A percentile compares a stretch with the other conserved stretches of the same genome.
These are phyloP conservation scores for Sordariomycetes sp. DNA, from an alignment of 2,329 filamentous ascomycete genomes.

Conservation along the genomic window DNA sequence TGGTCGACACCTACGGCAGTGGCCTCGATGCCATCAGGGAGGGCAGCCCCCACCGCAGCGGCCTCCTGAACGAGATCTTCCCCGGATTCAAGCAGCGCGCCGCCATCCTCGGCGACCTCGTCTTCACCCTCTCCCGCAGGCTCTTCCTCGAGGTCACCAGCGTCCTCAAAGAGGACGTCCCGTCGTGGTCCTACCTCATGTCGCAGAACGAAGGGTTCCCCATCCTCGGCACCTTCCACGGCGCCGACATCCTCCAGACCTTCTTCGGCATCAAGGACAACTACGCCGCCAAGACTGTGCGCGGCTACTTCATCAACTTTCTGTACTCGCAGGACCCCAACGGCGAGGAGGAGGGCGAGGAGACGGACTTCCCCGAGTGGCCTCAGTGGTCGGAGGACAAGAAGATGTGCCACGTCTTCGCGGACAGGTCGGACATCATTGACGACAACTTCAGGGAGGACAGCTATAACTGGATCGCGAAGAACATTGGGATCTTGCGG, in stretches of 20 bases:
- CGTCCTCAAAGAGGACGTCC: conserved; percentile 42
- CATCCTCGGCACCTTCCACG: conserved; percentile 68
- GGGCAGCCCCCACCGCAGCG: conserved; percentile 65
- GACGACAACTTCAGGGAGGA: conserved; percentile 25
- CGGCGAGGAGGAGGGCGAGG: conserved; percentile 27
- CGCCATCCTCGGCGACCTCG: conserved; percentile 64
- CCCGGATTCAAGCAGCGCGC: conserved; percentile 69
- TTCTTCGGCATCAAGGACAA: conserved; percentile 56
- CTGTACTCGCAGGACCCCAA: conserved; percentile 64
- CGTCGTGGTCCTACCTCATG: conserved; percentile 64
- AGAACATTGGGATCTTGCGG: conserved; percentile 7
- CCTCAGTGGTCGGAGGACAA: conserved; percentile 24
- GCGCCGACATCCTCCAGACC: conserved; percentile 55
- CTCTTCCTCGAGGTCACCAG: conserved; percentile 42
- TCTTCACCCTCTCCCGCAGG: conserved; percentile 63
- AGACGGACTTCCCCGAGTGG: conserved; percentile 19
- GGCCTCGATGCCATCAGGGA: conserved; percentile 25
- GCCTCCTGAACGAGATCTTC: conserved; percentile 58
- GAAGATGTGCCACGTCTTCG: conserved; percentile 38
- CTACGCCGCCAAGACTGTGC: conserved; percentile 47
- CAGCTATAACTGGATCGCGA: conserved; percentile 11
- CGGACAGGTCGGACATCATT: conserved; percentile 17
- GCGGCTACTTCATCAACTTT: conserved; percentile 65
- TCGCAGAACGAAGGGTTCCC: conserved; percentile 63
- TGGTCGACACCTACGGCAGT: conserved; percentile 55